These are phyloP conservation scores for Akebia trifoliata DNA, from an alignment of 164 flowering plant genomes.

Conservation along the genomic window DNA sequence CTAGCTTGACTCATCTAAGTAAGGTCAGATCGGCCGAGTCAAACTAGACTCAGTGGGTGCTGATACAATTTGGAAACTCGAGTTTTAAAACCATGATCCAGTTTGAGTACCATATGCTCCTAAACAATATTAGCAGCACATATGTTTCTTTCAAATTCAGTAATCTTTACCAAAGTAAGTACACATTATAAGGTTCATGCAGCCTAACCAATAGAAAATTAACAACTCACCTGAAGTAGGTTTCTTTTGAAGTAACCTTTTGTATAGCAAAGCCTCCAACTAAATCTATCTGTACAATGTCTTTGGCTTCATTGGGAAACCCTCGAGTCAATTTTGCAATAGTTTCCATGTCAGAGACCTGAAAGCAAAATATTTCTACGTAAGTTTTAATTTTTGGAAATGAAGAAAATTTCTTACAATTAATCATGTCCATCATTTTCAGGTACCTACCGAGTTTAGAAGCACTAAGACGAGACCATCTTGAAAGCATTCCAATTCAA, in stretches of 20 bases:
- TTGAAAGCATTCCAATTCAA: slow-evolving; percentile 63
- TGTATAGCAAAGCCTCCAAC: slow-evolving; percentile 90
- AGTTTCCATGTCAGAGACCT: slow-evolving; percentile 17
- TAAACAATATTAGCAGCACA: no score
- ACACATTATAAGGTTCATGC: no score
- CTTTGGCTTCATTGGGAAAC: slow-evolving; percentile 49
- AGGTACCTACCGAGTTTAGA: slow-evolving; percentile 65
- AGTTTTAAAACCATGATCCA: no score
- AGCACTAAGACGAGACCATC: slow-evolving; percentile 69
- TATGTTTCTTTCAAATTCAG: no score
- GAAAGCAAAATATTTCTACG: slow-evolving; percentile 1
- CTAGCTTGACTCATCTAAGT: no score
- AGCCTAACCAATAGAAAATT: background rate
- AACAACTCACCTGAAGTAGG: slow-evolving; percentile 76
- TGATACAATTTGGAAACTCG: no score
- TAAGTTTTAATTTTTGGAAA: background rate
- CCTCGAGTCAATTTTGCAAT: slow-evolving; percentile 37
- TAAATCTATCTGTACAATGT: slow-evolving; percentile 62
- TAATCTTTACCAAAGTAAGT: no score
- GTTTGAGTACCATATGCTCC: no score
- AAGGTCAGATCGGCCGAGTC: no score
- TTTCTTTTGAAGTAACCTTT: slow-evolving; percentile 54
- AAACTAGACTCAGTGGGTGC: no score
- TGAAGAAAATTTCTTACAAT: no score
- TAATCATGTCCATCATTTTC: background rate